Conservation (phyloP, 352 stramenopile species). For the Phytopythium montanum region DNA sequence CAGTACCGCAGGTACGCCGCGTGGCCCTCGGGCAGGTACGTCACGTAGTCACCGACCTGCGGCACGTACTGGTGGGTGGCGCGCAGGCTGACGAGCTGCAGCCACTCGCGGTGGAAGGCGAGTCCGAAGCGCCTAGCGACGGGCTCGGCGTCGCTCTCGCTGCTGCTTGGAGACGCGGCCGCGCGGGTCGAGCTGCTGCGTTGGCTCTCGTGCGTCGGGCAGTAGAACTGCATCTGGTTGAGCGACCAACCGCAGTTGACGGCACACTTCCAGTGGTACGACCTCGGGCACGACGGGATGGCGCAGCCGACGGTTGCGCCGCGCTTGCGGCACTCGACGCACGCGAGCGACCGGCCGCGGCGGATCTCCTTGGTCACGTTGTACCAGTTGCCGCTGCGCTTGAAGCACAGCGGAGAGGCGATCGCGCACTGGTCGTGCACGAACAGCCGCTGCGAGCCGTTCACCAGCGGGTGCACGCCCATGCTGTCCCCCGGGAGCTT, state of each 20-base stretch:
- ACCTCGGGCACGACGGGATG: conserved; percentile 51
- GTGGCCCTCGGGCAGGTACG: conserved; percentile 82
- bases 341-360: conserved; percentile 60
- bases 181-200: background rate
- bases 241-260: conserved; percentile 64
- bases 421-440: conserved; percentile 87
- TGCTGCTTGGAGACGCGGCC: background rate
- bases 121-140: conserved; percentile 63
- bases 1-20: conserved; percentile 36
- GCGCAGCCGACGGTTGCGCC: conserved; percentile 80
- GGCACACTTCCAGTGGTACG: conserved; percentile 84
- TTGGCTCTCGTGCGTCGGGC: conserved; percentile 37
- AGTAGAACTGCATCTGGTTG: conserved; percentile 84
- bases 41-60: conserved; percentile 76
- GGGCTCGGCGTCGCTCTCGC: conserved; percentile 23
- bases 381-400: conserved; percentile 73
- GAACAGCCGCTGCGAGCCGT: conserved; percentile 66
- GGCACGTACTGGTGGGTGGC: conserved; percentile 71
- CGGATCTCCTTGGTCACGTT: conserved; percentile 84
- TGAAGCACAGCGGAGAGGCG: conserved; percentile 80
- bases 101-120: conserved; percentile 73
- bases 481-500: conserved; percentile 77
- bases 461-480: conserved; percentile 67
- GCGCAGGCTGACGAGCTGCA: conserved; percentile 49
- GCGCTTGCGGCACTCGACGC: conserved; percentile 62